Conservation (phyloP, 768 basidiomycete species). For the Mycena latifolia region DNA sequence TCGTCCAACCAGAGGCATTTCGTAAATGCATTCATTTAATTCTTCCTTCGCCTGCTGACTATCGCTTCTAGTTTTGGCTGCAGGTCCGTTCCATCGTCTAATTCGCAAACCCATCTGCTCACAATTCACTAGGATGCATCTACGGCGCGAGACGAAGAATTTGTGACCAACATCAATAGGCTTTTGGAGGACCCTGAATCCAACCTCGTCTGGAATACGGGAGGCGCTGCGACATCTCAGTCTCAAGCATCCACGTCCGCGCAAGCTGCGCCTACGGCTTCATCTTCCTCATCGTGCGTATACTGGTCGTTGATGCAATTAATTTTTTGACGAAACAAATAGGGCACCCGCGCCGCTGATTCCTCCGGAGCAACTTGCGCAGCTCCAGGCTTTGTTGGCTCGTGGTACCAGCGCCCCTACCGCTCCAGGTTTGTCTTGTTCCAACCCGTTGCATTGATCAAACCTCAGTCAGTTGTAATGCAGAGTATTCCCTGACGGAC, state of each 20-base stretch:
- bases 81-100: constrained; percentile 63
- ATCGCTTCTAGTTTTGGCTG: constrained; percentile 81
- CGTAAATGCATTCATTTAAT: constrained; percentile 60
- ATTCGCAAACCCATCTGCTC: constrained; percentile 10
- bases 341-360: constrained; percentile 38
- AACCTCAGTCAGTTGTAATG: constrained; percentile 16
- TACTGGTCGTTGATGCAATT: not conserved
- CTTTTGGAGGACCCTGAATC: constrained; percentile 76
- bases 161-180: constrained; percentile 78
- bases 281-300: constrained; percentile 49
- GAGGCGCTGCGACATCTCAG: constrained; percentile 46
- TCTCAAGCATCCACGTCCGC: constrained; percentile 63
- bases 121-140: constrained; percentile 68
- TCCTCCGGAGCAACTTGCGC: constrained; percentile 74
- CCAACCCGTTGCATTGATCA: not conserved
- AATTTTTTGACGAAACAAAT: constrained; percentile 16
- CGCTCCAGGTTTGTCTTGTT: constrained; percentile 45
- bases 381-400: constrained; percentile 66
- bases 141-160: constrained; percentile 75
- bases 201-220: constrained; percentile 67
- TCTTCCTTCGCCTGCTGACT: constrained; percentile 17
- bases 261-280: constrained; percentile 43
- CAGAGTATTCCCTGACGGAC: constrained; percentile 79
- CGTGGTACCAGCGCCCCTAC: constrained; percentile 45
- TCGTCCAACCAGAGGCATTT: constrained; percentile 93